Conservation (phyloP, 345 rosid genomes). For the Clausena lansium region DNA sequence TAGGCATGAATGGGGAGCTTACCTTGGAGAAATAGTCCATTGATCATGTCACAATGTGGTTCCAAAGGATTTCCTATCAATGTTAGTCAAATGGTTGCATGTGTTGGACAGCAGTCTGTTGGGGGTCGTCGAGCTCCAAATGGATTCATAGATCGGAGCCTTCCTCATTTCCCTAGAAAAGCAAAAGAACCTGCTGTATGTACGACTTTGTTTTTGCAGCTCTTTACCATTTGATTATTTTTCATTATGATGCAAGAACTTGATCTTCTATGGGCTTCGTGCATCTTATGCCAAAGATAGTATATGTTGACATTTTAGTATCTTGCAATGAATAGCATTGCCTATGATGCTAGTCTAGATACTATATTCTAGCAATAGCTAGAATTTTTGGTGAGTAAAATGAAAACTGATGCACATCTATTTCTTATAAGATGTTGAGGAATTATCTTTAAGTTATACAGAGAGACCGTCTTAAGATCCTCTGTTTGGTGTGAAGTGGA, state of each 20-base stretch:
- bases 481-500: not conserved
- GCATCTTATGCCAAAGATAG: not conserved
- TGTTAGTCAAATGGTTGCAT: too few species aligned
- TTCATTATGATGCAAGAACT: conserved; percentile 1
- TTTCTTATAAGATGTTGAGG: not conserved
- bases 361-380: not conserved
- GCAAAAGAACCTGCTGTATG: too few species aligned
- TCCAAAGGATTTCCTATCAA: too few species aligned
- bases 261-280: not conserved
- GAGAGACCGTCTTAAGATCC: not conserved
- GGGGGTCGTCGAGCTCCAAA: too few species aligned
- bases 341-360: not conserved
- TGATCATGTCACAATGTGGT: too few species aligned
- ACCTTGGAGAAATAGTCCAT: too few species aligned
- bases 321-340: not conserved
- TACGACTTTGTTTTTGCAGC: too few species aligned
- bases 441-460: not conserved
- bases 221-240: not conserved
- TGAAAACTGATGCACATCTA: not conserved
- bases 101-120: too few species aligned
- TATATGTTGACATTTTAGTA: not conserved
- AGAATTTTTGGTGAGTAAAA: not conserved
- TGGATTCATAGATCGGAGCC: too few species aligned
- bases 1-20: too few species aligned
- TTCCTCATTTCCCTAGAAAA: too few species aligned